Percentiles rank a stretch among this genome's conserved stretches.
These are phyloP conservation scores for Globisporangium nodosum DNA, from an alignment of 352 stramenopile species.

Conservation along the genomic window DNA sequence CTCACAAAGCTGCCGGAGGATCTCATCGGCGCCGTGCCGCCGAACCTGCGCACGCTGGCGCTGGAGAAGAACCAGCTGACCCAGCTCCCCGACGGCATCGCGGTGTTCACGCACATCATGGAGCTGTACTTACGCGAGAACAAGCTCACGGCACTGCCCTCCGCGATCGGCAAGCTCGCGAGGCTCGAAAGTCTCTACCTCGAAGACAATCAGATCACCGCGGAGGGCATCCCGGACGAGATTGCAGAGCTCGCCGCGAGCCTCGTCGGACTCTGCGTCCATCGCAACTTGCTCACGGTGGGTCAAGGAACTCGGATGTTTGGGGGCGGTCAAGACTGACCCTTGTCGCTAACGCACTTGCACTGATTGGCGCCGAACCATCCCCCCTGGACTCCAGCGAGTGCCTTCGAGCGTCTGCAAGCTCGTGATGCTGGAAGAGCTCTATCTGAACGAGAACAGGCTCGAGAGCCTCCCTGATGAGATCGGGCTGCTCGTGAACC, in stretches of 20 bases:
- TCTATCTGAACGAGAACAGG: slow-evolving; percentile 80
- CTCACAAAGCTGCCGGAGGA: slow-evolving; percentile 50
- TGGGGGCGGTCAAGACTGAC: too few species aligned
- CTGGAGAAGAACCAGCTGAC: slow-evolving; percentile 75
- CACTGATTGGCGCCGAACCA: too few species aligned
- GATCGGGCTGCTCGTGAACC: slow-evolving; percentile 63
- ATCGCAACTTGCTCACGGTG: slow-evolving; percentile 76
- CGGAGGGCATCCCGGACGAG: slow-evolving; percentile 43
- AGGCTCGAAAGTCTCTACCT: slow-evolving; percentile 81
- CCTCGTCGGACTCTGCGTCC: slow-evolving; percentile 67
- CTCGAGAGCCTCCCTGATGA: slow-evolving; percentile 64
- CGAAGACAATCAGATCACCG: slow-evolving; percentile 80
- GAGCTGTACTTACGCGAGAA: slow-evolving; percentile 87
- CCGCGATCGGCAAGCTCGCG: slow-evolving; percentile 40
- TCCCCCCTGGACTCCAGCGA: slow-evolving; percentile 17
- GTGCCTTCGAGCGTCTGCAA: slow-evolving; percentile 61
- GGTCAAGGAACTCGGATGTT: neutral
- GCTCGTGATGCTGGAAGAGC: slow-evolving; percentile 67
- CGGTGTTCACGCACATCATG: slow-evolving; percentile 41
- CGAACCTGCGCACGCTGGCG: slow-evolving; percentile 68
- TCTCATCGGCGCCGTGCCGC: slow-evolving; percentile 41
- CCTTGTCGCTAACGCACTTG: neutral
- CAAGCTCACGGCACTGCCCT: slow-evolving; percentile 43
- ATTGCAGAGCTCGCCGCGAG: slow-evolving; percentile 37
- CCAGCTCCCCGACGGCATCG: slow-evolving; percentile 47